Conservation (phyloP, 1,139 yeast species). For the Yamadazyma triangularis region DNA sequence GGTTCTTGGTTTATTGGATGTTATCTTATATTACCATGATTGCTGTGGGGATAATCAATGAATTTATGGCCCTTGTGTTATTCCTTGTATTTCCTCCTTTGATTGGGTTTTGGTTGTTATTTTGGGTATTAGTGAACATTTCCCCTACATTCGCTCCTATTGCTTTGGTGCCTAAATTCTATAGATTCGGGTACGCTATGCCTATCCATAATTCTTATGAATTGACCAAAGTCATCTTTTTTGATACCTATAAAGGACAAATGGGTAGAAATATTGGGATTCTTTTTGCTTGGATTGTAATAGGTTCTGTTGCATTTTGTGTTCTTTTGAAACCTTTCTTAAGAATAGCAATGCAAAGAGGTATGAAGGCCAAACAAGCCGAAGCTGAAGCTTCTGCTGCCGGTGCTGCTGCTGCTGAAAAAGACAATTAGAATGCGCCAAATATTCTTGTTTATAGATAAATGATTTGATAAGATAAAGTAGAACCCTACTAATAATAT, state of each 20-base stretch:
- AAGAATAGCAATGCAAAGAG: constrained; percentile 22
- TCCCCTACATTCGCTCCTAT: constrained; percentile 36
- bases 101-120: constrained; percentile 40
- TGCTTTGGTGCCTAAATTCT: constrained; percentile 29
- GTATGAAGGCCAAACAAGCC: constrained; percentile 12
- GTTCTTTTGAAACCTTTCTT: constrained; percentile 29
- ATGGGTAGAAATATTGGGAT: constrained; percentile 36
- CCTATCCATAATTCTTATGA: constrained; percentile 38
- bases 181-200: constrained; percentile 34
- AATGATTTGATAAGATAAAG: no score
- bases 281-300: constrained; percentile 29
- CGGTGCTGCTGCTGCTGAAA: constrained; percentile 1
- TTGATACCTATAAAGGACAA: constrained; percentile 31
- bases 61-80: constrained; percentile 30
- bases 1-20: constrained; percentile 45
- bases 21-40: constrained; percentile 38
- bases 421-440: no score
- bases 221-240: constrained; percentile 33
- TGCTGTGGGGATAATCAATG: constrained; percentile 41
- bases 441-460: no score
- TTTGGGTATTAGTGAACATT: constrained; percentile 37
- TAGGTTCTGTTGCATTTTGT: constrained; percentile 35
- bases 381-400: constrained; percentile 7
- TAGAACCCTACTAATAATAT: no score
- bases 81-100: constrained; percentile 32